A percentile compares a stretch with the other conserved stretches of the same genome.
Conservation (phyloP, 495 filamentous ascomycete genomes). For the Lasiosphaeria miniovina region DNA sequence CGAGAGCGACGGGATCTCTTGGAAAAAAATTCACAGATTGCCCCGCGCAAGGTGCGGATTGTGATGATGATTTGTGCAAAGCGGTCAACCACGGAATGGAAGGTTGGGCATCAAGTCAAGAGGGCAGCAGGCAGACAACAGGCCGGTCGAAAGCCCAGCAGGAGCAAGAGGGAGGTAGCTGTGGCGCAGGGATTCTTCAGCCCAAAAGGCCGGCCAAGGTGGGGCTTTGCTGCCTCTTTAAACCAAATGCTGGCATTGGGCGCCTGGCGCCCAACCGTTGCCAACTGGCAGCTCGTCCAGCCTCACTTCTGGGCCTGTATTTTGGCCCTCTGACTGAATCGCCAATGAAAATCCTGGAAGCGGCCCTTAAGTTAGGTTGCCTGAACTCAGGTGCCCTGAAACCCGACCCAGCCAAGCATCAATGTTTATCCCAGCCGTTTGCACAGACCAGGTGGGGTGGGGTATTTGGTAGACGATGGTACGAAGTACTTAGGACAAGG, state of each 20-base stretch:
- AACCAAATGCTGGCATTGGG: conserved; percentile 10
- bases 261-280: conserved; percentile 25
- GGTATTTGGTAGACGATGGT: not conserved
- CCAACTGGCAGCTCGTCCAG: conserved; percentile 29
- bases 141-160: conserved; percentile 13
- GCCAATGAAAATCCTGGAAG: not conserved
- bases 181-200: conserved; percentile 22
- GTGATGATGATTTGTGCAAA: conserved; percentile 30
- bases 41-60: conserved; percentile 1
- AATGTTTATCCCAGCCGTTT: conserved; percentile 24
- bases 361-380: too few species aligned
- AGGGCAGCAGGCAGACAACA: not conserved
- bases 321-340: conserved; percentile 26
- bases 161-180: conserved; percentile 12
- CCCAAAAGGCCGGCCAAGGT: conserved; percentile 10
- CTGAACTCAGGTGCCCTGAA: not conserved
- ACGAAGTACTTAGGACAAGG: too few species aligned
- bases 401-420: conserved; percentile 15
- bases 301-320: conserved; percentile 20
- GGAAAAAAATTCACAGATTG: conserved; percentile 11
- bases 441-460: conserved; percentile 7
- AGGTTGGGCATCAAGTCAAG: conserved; percentile 37
- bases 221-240: conserved; percentile 17
- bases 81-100: conserved; percentile 28
- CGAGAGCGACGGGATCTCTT: not conserved